Evolutionary conservation across 2,329 filamentous ascomycete genomes (phyloP).

Genomic region (Ceratocystis papillata): DNA sequence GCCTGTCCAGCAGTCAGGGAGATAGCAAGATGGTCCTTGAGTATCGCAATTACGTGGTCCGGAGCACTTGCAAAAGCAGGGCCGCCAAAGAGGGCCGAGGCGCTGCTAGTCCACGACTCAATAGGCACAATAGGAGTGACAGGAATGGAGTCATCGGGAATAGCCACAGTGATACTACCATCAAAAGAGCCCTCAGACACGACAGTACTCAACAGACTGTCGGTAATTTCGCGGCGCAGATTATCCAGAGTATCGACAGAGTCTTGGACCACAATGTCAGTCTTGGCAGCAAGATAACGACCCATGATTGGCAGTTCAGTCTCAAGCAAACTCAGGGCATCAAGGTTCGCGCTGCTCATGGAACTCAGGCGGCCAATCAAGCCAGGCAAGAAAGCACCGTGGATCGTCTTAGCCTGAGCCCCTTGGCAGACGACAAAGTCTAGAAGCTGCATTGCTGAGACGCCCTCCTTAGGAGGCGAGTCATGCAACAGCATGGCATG

Average conservation of each 20-base stretch:
- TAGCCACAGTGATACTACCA: neutral
- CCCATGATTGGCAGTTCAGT: slow-evolving; percentile 53
- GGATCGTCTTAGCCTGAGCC: slow-evolving; percentile 32
- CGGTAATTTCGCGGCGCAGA: slow-evolving; percentile 37
- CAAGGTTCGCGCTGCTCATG: slow-evolving; percentile 45
- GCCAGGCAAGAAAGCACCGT: slow-evolving; percentile 35
- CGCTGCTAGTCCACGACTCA: slow-evolving; percentile 7
- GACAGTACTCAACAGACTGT: slow-evolving; percentile 14
- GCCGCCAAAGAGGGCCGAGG: neutral
- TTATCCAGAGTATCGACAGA: slow-evolving; percentile 41
- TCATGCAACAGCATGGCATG: slow-evolving; percentile 35
- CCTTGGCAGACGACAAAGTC: slow-evolving; percentile 38
- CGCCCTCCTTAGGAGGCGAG: slow-evolving; percentile 32
- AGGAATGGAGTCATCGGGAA: neutral
- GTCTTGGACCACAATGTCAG: slow-evolving; percentile 40
- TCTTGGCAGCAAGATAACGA: slow-evolving; percentile 42
- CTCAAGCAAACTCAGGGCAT: slow-evolving; percentile 52
- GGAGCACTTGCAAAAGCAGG: slow-evolving; percentile 11
- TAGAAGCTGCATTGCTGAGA: slow-evolving; percentile 35
- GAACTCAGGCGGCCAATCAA: slow-evolving; percentile 46
- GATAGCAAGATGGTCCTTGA: slow-evolving; percentile 37
- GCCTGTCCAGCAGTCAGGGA: slow-evolving; percentile 37
- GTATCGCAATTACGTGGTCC: slow-evolving; percentile 27
- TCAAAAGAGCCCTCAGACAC: neutral
- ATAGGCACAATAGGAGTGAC: neutral